Percentiles rank a stretch among this genome's conserved stretches.
These are phyloP conservation scores for Hymenoscyphus salicellus DNA, from an alignment of 2,329 filamentous ascomycete species.

Conservation along the genomic window DNA sequence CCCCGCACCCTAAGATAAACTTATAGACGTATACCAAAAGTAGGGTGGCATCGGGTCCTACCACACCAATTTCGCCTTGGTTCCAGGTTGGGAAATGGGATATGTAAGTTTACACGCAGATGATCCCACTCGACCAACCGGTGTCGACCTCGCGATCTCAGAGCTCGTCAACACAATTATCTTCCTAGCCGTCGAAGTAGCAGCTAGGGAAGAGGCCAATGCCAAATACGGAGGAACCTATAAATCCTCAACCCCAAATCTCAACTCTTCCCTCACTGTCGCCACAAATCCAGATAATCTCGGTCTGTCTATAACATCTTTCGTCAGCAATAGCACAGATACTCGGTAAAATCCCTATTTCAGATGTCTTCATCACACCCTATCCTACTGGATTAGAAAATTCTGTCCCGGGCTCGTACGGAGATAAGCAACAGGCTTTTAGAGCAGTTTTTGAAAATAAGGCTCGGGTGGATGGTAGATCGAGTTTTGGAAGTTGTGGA, in stretches of 20 bases:
- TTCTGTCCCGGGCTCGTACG: not conserved
- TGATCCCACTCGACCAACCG: not conserved
- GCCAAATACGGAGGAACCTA: constrained; percentile 14
- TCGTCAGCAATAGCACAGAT: constrained; percentile 11
- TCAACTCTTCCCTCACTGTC: constrained; percentile 18
- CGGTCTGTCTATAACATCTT: constrained; percentile 12
- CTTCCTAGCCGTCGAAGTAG: constrained; percentile 13
- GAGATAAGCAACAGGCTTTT: not conserved
- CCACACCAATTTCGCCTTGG: constrained; percentile 7
- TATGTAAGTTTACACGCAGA: constrained; percentile 10
- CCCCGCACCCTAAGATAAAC: not conserved
- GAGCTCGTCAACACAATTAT: constrained; percentile 9
- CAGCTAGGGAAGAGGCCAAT: constrained; percentile 11
- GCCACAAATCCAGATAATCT: constrained; percentile 3
- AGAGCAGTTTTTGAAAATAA: constrained; percentile 8
- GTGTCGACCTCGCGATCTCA: not conserved
- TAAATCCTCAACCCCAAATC: not conserved
- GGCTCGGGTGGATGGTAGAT: not conserved
- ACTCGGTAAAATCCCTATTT: not conserved
- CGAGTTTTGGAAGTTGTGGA: not conserved
- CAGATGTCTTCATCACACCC: constrained; percentile 1
- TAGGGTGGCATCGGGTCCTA: constrained; percentile 13
- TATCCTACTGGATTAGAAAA: constrained; percentile 6
- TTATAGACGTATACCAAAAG: constrained; percentile 20
- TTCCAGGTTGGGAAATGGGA: constrained; percentile 18